Base-by-base conservation (phyloP, 2,329 filamentous ascomycete species). In the Aureobasidium zeae region DNA sequence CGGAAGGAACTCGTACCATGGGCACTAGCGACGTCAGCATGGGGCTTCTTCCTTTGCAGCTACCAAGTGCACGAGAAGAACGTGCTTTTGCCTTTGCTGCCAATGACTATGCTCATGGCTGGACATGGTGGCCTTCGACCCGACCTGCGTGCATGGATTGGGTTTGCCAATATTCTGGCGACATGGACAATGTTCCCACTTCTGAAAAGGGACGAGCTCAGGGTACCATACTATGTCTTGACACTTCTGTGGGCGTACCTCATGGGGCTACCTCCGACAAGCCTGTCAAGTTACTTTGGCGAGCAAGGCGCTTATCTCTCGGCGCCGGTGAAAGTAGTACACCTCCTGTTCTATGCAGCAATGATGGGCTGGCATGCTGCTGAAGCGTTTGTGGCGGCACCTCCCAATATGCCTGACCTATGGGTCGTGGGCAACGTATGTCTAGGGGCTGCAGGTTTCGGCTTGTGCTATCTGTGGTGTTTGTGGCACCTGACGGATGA, bases 11-110 rank as follows among this genome's bases (percentile, higher is more conserved):
- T 91, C 4, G 66, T 96, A 11, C 87, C 87, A 1, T 73, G 85
- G 25, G 85, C 85, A 0, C 77, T 96, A 46, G 82, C 88, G 1
- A 74, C 83, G 2, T 87, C 85, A 0, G 84, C 88, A 2, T 98
- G 91, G 91, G 89, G 83, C 0, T 98, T 98, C 70, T 98, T 96
- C 62, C 71, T 98, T 12, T 96, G 93, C 67, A 93, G 86, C 55
- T 98, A 94, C 61, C 91, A 98, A 60, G 93, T 98, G 0, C 91
- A 98, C 57, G 91, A 98, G 67, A 98, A 98, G 73, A 95, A 88
- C 52, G 86, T 94, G 0, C 71, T 98, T 4, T 74, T 98, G 2
- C 93, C 91, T 1, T 70, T 98, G 34, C 76, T 96, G 60, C 91
- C 91, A 0, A 94, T 93, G 84, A 96, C 88, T 0, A 65, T 95